Base-by-base conservation (phyloP, 2,329 filamentous ascomycete genomes). In the Exophiala spinifera region DNA sequence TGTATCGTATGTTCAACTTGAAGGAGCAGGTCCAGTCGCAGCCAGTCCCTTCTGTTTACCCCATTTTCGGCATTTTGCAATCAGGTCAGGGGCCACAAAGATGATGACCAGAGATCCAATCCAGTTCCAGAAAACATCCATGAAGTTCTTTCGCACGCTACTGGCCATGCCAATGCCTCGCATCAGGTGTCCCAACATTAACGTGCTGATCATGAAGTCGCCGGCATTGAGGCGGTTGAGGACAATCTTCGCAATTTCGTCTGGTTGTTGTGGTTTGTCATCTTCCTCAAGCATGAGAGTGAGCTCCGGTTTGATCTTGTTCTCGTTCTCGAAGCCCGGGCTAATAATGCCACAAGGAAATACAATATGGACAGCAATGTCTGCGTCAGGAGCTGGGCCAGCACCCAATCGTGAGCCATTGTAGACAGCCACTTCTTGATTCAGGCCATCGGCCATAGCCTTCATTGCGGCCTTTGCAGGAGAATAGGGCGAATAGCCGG, bases 401-500 rank as follows among this genome's bases (percentile, higher is more conserved):
- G 71, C 65, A 5, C 37, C 39, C 40, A 57, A 69, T 8, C 78
- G 73, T 17, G 79, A 76, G 40, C 81, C 86, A 42, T 91, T 91
- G 76, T 97, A 99, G 48, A 96, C 76, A 64, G 90, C 78, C 40
- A 95, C 76, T 73, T 99, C 94, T 67, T 92, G 89, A 19, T 83
- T 84, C 46, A 99, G 77, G 0, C 85, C 86, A 68, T 99, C 94
- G 50, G 88, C 87, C 13, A 99, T 78, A 14, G 84, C 86, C 54
- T 90, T 85, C 62, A 99, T 78, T 1, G 94, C 94, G 50, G 86
- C 85, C 74, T 99, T 99, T 52, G 87, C 79, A 2, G 92, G 89
- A 0, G 85, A 81, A 71, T 99, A 99, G 0, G 89, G 81, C 0
- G 79, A 80, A 71, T 99, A 99, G 21, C 94, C 94, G 11, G 86